Evolutionary conservation across 441 rosid species (phyloP).

Genomic region (Eutrema salsugineum): DNA sequence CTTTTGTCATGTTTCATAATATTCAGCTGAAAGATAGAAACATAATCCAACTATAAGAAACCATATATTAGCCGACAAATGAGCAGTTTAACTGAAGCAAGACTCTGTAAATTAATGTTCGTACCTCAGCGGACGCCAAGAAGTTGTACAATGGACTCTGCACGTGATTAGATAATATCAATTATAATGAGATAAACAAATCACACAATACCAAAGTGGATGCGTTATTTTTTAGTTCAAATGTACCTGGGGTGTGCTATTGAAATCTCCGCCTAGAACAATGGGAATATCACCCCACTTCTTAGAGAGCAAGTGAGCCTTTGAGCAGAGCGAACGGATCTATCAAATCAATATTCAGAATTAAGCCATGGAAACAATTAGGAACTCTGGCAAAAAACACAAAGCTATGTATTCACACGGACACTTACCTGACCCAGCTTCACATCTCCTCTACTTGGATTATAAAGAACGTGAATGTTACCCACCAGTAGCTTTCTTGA

Average conservation of each 20-base stretch:
- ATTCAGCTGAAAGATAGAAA: slow-evolving; percentile 51
- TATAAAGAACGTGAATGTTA: slow-evolving; percentile 65
- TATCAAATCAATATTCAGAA: slow-evolving; percentile 16
- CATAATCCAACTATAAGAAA: neutral
- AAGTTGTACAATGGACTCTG: slow-evolving; percentile 83
- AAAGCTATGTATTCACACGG: neutral
- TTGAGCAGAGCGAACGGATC: slow-evolving; percentile 64
- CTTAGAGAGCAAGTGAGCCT: slow-evolving; percentile 56
- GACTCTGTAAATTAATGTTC: neutral
- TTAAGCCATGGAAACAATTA: neutral
- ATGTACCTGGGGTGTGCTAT: slow-evolving; percentile 64
- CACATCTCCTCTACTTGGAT: slow-evolving; percentile 66
- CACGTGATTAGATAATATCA: slow-evolving; percentile 20
- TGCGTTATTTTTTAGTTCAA: neutral
- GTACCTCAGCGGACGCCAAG: slow-evolving; percentile 68
- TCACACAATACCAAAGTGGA: neutral
- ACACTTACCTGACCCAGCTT: slow-evolving; percentile 74
- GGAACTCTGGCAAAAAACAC: neutral
- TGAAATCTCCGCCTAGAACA: slow-evolving; percentile 74
- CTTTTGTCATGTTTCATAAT: slow-evolving; percentile 47
- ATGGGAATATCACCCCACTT: slow-evolving; percentile 74
- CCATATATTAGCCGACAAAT: neutral
- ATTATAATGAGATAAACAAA: neutral
- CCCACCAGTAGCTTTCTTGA: slow-evolving; percentile 59
- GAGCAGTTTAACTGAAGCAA: neutral